phyloP scores from a whole-genome alignment of 768 basidiomycete species.

The Clathrus columnatus region DNA sequence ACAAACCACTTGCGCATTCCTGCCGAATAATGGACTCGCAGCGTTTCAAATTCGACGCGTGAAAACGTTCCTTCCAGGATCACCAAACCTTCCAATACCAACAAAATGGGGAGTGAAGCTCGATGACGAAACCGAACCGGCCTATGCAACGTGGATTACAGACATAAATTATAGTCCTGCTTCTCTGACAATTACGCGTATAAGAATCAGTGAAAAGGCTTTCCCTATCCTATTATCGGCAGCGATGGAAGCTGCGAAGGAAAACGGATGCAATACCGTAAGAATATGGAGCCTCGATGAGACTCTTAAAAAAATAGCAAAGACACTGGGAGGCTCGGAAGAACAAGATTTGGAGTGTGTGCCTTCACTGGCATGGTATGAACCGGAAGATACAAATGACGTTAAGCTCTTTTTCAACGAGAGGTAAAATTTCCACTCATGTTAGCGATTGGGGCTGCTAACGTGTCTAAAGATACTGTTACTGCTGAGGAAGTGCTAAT shows the following conservation, averaged over 20 bases:
- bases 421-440: constrained; percentile 23
- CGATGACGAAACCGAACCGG: constrained; percentile 8
- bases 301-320: constrained; percentile 22
- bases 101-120: constrained; percentile 23
- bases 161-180: constrained; percentile 21
- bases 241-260: constrained; percentile 28
- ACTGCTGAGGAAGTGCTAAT: background rate
- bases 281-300: constrained; percentile 41
- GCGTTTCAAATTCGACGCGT: constrained; percentile 23
- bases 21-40: constrained; percentile 39
- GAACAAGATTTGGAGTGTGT: constrained; percentile 31
- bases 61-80: constrained; percentile 9
- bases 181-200: constrained; percentile 37
- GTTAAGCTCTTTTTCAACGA: constrained; percentile 44
- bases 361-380: constrained; percentile 44
- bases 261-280: constrained; percentile 27
- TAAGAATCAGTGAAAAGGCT: constrained; percentile 24
- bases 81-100: background rate
- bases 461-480: background rate
- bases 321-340: constrained; percentile 24
- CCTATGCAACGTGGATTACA: constrained; percentile 39
- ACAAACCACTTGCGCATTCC: constrained; percentile 19
- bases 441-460: background rate
- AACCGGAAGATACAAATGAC: constrained; percentile 23
- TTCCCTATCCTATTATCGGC: constrained; percentile 29